Base-by-base conservation (phyloP, 306 rosid genomes). In the Cicer arietinum region DNA sequence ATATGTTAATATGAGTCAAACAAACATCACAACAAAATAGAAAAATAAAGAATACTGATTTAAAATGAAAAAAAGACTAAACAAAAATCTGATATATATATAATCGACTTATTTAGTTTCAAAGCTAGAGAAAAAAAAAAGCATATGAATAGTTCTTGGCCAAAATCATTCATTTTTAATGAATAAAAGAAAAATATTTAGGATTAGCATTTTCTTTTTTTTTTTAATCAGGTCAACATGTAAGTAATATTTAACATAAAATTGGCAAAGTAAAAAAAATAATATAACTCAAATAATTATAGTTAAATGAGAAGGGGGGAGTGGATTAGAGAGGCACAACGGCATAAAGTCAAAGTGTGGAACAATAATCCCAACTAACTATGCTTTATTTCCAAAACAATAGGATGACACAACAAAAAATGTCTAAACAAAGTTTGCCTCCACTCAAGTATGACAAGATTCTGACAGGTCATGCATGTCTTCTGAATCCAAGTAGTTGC, bases 381-480 rank as follows among this genome's bases (percentile, higher is more conserved):
- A 39, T 54, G 69, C 30, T 58, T 52, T 56, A 25, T 57, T 77
- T 80, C 76, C 79, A 67, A 70, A 74, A 67, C 48, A 67, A 80
- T 80, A 47, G 74, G 76, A 47, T 46, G 67, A 22, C 37, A 40
- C 16, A 74, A 58, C 30, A 8, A 74, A 74, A 74, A 66, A 30
- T 16, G 76, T 67, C 66, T 57, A 40, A 57, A 66, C 50, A 74
- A 73, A 74, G 71, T 41, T 67, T 80, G 75, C 75, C 69, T 80
- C 74, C 79, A 67, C 35, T 68, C 67, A 13, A 57, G 70, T 67
- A 48, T 73, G 75, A 57, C 56, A 66, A 39, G 69, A 57, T 57
- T 66, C 9, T 39, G 79, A 67, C 76, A 80, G 58, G 59, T 80
- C 79, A 66, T 57, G 52, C 79, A 66, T 57, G 52, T 57, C 25